Evolutionary conservation across 2,329 filamentous ascomycete genomes (phyloP), one percentile per base, ranked within the genome.

Genomic region (Hymenoscyphus occultus): DNA sequence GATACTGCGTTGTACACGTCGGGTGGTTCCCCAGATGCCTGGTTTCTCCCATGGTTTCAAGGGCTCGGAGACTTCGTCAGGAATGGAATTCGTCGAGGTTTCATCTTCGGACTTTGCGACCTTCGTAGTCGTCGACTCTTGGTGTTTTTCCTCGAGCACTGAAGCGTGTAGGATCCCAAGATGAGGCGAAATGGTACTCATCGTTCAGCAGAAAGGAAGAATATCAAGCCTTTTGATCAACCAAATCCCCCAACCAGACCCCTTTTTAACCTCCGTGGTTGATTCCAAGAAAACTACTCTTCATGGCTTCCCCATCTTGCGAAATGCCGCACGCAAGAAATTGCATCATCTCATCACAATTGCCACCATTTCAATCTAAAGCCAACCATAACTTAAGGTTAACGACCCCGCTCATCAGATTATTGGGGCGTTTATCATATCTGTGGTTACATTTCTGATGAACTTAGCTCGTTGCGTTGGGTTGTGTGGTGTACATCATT

Each of bases 31-130:
- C 45, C n/a, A 45, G 6, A 59, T n/a, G 5, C 69, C 68, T 5
- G 67, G 62, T 42, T 67, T 64, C 42, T 71, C 65, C 69, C 70
- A 71, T 57, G 69, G 16, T 39, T 65, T 65, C 5, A 28, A 10
- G 0, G 19, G 19, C 7, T 28, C 13, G 2, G 22, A 10, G 19
- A 51, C 48, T 7, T 51, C 48, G 3, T 51, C 48, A 6, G 48
- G 22, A 3, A n/a, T 51, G 3, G 19, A 51, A 28, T 51, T 51
- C 4, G n/a, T 51, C n/a, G 48, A 51, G 2, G 19, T 51, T 0
- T 51, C 10, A 28, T 51, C 48, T 10, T 51, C 48, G 9, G 48
- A 51, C 5, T 28, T 48, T 19, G n/a, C 19, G 6, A 48, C 2
- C 5, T 7, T 22, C n/a, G 45, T 19, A 19, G 5, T 22, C 3